Conservation (phyloP, 768 basidiomycete genomes). For the Tylopilus subfusipes region DNA sequence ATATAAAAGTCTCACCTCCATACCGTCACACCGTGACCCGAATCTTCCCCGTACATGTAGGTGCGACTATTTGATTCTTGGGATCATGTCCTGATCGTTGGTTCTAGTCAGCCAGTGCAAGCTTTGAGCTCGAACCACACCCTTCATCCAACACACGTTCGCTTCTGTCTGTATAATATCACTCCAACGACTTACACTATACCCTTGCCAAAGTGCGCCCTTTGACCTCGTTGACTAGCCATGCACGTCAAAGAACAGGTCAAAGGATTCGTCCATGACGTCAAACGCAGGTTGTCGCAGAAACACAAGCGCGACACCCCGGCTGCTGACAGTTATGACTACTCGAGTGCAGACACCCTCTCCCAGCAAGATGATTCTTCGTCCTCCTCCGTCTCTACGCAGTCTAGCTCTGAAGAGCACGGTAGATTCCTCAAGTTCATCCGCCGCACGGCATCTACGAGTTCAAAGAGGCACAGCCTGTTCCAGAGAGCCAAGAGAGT, state of each 20-base stretch:
- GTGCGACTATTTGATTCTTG: neutral
- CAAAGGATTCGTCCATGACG: slow-evolving; percentile 29
- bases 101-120: neutral
- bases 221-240: neutral
- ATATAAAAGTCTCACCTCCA: slow-evolving; percentile 1
- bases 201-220: neutral
- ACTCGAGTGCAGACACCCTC: slow-evolving; percentile 12
- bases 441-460: slow-evolving; percentile 13
- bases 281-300: slow-evolving; percentile 31
- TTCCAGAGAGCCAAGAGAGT: slow-evolving; percentile 6
- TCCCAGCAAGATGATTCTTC: slow-evolving; percentile 7
- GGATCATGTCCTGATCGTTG: neutral
- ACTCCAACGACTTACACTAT: neutral
- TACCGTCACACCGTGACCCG: slow-evolving; percentile 6
- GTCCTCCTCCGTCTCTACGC: slow-evolving; percentile 19
- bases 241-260: slow-evolving; percentile 34
- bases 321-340: slow-evolving; percentile 10
- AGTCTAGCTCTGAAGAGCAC: neutral
- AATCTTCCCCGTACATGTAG: neutral
- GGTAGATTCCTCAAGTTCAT: slow-evolving; percentile 11
- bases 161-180: neutral
- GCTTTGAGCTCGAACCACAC: neutral
- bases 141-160: neutral
- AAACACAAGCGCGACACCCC: slow-evolving; percentile 21
- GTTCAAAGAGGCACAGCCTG: slow-evolving; percentile 5